A percentile compares a stretch with the other conserved stretches of the same genome.
phyloP scores from a whole-genome alignment of 176 grass and related monocot species.

The Pontederia paniculata region DNA sequence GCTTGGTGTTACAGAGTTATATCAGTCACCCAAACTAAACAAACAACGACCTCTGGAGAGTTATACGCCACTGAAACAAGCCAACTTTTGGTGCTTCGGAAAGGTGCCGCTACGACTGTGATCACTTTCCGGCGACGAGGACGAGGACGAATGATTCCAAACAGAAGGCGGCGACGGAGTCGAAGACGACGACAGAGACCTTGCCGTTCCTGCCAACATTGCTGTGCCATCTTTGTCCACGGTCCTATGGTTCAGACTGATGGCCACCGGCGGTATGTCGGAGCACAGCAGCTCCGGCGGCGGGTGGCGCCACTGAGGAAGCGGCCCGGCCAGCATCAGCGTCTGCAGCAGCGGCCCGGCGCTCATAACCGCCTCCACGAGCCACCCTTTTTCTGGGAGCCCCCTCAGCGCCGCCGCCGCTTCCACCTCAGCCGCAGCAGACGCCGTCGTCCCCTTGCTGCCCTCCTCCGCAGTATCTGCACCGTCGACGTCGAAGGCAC shows the following conservation, averaged over 20 bases:
- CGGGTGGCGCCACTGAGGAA: conserved; percentile 90
- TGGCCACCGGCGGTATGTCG: conserved; percentile 49
- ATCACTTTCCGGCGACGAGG: conserved; percentile 3
- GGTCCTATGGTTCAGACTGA: neutral
- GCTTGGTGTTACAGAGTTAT: no score
- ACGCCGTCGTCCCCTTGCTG: conserved; percentile 2
- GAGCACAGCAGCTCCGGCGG: conserved; percentile 31
- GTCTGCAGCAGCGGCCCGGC: conserved; percentile 75
- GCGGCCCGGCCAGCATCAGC: conserved; percentile 70
- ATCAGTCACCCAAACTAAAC: no score
- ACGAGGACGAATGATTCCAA: neutral
- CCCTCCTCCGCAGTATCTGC: conserved; percentile 3
- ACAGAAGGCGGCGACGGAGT: neutral
- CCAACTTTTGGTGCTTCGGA: no score
- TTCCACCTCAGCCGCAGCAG: conserved; percentile 23
- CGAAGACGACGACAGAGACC: neutral
- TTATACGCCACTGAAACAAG: no score
- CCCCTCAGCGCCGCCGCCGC: conserved; percentile 45
- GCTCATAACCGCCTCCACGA: conserved; percentile 81
- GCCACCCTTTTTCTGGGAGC: conserved; percentile 63
- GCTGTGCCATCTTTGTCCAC: neutral
- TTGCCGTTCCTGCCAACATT: neutral
- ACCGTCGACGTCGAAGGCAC: neutral
- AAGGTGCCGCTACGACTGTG: no score
- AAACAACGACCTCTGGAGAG: no score